A percentile compares a stretch with the other conserved stretches of the same genome.
Conservation (phyloP, 2,329 filamentous ascomycete genomes). For the Emydomyces testavorans region DNA sequence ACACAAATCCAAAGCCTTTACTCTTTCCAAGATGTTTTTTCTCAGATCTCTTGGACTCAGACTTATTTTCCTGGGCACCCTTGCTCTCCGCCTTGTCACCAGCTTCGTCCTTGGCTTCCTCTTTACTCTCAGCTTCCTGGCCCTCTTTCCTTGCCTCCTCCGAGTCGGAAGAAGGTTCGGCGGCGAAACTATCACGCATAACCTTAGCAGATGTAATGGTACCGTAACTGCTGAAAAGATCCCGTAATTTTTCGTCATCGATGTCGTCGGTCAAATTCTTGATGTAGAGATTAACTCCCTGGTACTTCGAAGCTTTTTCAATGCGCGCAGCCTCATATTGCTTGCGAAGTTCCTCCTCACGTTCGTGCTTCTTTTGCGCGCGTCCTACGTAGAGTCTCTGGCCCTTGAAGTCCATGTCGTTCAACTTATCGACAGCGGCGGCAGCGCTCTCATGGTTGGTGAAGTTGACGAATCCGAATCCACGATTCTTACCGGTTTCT, state of each 20-base stretch:
- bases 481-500: conserved; percentile 79
- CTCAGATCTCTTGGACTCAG: conserved; percentile 44
- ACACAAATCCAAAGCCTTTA: conserved; percentile 99
- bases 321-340: conserved; percentile 95
- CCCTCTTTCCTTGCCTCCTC: conserved; percentile 43
- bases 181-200: conserved; percentile 66
- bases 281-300: conserved; percentile 98
- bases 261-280: conserved; percentile 97
- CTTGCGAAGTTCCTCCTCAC: conserved; percentile 96
- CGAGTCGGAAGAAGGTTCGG: conserved; percentile 33
- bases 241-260: conserved; percentile 93
- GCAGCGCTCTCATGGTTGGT: conserved; percentile 77
- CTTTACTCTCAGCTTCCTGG: conserved; percentile 42
- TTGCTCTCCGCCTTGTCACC: conserved; percentile 43
- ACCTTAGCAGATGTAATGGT: conserved; percentile 98
- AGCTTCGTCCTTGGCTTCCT: conserved; percentile 34
- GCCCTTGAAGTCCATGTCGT: conserved; percentile 81
- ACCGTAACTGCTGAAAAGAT: conserved; percentile 82
- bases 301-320: conserved; percentile 98
- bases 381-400: conserved; percentile 97
- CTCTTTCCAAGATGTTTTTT: conserved; percentile 78
- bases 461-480: conserved; percentile 95
- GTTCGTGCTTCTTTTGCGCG: conserved; percentile 99
- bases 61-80: conserved; percentile 21
- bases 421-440: conserved; percentile 80